phyloP scores from a whole-genome alignment of 176 grass and related monocot genomes.

The Neostapfia colusana region DNA sequence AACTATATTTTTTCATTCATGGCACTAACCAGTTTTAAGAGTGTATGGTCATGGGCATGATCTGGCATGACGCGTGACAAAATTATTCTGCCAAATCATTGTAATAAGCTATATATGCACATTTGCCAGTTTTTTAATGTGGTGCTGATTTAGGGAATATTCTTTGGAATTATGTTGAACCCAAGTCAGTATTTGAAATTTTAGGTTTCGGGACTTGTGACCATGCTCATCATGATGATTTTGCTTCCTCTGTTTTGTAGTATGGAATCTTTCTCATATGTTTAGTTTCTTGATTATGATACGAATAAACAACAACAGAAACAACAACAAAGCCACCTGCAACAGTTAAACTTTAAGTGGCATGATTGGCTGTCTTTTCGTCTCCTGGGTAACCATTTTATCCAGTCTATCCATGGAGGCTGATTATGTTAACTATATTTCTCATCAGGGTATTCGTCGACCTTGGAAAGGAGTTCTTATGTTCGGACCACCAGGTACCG shows the following conservation, averaged over 20 bases:
- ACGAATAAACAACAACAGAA: no score
- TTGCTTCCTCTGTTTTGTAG: constrained; percentile 31
- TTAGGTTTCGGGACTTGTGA: constrained; percentile 11
- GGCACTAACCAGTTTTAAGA: neutral
- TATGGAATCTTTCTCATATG: constrained; percentile 6
- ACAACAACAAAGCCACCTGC: no score
- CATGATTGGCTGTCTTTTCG: constrained; percentile 9
- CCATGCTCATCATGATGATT: constrained; percentile 4
- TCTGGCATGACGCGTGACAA: neutral
- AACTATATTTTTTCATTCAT: constrained; percentile 12
- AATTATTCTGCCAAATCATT: constrained; percentile 18
- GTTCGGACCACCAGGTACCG: constrained; percentile 98
- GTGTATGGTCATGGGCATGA: neutral
- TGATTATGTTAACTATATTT: constrained; percentile 29
- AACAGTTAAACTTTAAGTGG: neutral
- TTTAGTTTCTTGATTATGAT: neutral
- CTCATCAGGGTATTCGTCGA: constrained; percentile 86
- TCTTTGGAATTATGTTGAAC: constrained; percentile 3
- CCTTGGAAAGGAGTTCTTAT: constrained; percentile 99
- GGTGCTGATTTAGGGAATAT: neutral
- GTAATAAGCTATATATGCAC: constrained; percentile 2
- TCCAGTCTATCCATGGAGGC: constrained; percentile 15
- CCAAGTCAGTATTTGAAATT: constrained; percentile 1
- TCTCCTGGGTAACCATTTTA: constrained; percentile 16
- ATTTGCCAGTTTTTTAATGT: neutral